Conservation (phyloP, 805 yeast genomes). For the Sugiyamaella chiloensis region DNA sequence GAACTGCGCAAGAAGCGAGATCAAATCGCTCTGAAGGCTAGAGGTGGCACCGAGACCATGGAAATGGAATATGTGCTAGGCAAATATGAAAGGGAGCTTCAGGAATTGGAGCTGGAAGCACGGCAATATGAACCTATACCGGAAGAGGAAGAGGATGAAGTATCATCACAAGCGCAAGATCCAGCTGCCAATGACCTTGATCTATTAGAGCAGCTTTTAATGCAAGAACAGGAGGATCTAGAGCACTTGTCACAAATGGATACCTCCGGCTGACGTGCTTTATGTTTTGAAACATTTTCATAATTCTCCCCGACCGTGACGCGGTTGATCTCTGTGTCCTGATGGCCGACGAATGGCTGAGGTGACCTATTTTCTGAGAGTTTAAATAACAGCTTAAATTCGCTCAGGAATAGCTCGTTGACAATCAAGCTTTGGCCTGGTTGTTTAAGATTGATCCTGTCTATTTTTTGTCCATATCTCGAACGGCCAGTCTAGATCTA, state of each 20-base stretch:
- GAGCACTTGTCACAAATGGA: neutral
- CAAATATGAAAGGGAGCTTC: constrained; percentile 6
- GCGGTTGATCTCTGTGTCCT: no score
- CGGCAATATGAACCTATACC: neutral
- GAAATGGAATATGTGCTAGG: constrained; percentile 6
- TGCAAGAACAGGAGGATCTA: constrained; percentile 9
- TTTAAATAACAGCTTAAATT: no score
- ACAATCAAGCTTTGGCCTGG: no score
- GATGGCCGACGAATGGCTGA: no score
- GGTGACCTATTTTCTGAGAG: no score
- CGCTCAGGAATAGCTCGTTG: no score
- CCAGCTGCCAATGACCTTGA: constrained; percentile 8
- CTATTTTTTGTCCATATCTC: no score
- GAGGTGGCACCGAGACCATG: constrained; percentile 16
- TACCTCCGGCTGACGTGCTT: no score
- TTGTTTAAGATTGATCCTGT: no score
- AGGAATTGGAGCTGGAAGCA: constrained; percentile 9
- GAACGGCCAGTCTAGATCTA: no score
- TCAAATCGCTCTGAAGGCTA: constrained; percentile 12
- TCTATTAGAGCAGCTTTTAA: constrained; percentile 5
- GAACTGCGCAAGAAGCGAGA: constrained; percentile 9
- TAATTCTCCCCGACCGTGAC: no score
- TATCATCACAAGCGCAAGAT: neutral
- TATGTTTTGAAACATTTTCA: no score
- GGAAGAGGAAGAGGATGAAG: constrained; percentile 2